These are phyloP conservation scores for Sporobolomyces roseus DNA, from an alignment of 768 basidiomycete genomes.

Conservation along the genomic window DNA sequence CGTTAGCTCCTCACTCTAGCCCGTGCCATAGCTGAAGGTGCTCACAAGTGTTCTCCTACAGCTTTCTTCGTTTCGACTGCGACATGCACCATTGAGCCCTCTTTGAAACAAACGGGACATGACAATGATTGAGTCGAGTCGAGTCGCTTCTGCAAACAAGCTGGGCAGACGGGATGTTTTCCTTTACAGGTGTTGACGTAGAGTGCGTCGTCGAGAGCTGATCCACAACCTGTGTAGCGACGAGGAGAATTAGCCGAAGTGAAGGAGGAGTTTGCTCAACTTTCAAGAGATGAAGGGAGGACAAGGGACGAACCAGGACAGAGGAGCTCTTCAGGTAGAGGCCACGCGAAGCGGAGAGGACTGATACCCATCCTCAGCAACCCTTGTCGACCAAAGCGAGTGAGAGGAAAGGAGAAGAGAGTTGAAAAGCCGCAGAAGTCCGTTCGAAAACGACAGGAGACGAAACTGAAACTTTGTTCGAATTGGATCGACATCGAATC, in stretches of 20 bases:
- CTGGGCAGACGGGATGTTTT: not conserved
- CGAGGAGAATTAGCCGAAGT: not conserved
- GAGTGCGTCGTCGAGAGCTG: not conserved
- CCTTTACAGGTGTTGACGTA: not conserved
- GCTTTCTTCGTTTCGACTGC: no score
- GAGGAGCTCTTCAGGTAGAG: not conserved
- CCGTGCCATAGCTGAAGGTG: no score
- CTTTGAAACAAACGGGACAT: not conserved
- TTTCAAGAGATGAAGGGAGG: not conserved
- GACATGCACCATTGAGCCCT: not conserved
- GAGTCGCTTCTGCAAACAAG: not conserved
- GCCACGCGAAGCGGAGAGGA: not conserved
- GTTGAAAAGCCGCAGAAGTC: not conserved
- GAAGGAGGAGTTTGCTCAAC: not conserved
- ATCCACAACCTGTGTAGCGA: not conserved
- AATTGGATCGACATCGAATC: no score
- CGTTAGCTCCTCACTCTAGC: no score
- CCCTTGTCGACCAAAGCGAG: not conserved
- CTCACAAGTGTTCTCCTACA: no score
- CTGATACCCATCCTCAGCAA: slow-evolving; percentile 3
- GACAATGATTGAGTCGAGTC: no score
- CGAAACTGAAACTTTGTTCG: no score
- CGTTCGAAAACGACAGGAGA: not conserved
- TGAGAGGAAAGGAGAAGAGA: not conserved
- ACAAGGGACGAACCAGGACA: not conserved